Base-by-base conservation (phyloP, 192 early-diverging fungal species). In the Funneliformis geosporum region DNA sequence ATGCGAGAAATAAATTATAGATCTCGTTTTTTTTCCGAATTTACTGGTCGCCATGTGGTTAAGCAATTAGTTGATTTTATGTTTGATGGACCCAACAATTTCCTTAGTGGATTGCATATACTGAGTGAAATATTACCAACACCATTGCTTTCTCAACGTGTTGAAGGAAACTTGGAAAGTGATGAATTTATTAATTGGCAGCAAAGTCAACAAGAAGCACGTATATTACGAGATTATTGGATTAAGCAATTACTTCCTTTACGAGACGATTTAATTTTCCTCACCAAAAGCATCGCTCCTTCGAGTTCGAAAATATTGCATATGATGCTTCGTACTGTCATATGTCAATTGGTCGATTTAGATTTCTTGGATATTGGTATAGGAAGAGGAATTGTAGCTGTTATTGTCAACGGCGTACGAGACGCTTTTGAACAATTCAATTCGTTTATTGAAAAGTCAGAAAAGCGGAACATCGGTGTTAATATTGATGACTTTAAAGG, bases 181-280 rank as follows among this genome's bases (percentile, higher is more conserved):
- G 4, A 47, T 25, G 7, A 21, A 2, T 33, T 10, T 14, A 27
- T 40, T 46, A 73, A 38, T 59, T 60, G 46, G 14, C 23, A 10
- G 1, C 43, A 74, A 68, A 27, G 67, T 67, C 62, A 46, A 27
- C 18, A 12, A 4, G 46, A 78, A 21, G 42, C 64, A 18, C 21
- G 28, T 21, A 27, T 68, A 25, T 28, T 78, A n/a, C 39, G 76
- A 47, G 16, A 67, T 3, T 68, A 78, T 78, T 78, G 76, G 76
- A 28, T 68, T 42, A 46, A 78, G 42, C 76, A 78, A 78, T 78
- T 78, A 78, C 18, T 78, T 44, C 76, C 76, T 42, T 78, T 78
- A 55, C 39, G 76, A 38, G 76, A 78, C 33, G 76, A 78, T 42
- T 33, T 78, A 10, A 66, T 78, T 64, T 42, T 50, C 38, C 27